Evolutionary conservation across 2,329 filamentous ascomycete species (phyloP), one percentile per base, ranked within the genome.

Genomic region (Diplodia scrobiculata): DNA sequence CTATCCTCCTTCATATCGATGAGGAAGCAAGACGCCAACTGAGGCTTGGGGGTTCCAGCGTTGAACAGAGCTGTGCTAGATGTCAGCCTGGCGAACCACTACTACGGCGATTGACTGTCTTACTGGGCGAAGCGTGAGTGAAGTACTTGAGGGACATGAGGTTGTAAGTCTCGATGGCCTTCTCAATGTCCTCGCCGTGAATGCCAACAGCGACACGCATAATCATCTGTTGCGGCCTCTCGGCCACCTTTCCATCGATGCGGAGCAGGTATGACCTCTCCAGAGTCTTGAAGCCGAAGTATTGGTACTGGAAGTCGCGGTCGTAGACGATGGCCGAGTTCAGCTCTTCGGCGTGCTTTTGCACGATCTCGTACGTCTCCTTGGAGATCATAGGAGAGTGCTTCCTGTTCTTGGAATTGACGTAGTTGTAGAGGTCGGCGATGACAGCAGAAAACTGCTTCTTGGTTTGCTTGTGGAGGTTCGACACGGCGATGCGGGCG

Each of bases 1-100:
- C 93, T 97, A 82, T 99, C 95, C 62, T 97, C 93, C 84, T 98
- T 99, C 90, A 99, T 98, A 80, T 98, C 95, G 71, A 99, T 92
- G 65, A 99, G 86, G 88, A 99, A 99, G 85, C 95, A 99, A 17
- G 95, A 99, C 2, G 95, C 96, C 73, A 99, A 84, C 81, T 99
- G 95, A 52, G 92, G 89, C 75, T 95, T 89, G 52, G 95, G 95
- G 32, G 95, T 99, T 75, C 94, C 95, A 65, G 95, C 95, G 74
- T 97, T 97, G 88, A 99, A 99, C 63, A 99, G 88, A 3, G 95
- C 99, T 62, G 27, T n/a, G 14, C 11, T 11, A 25, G 11, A 3
- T 17, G 17, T 62, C 34, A 62, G 58, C 27, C 10, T 7, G 29
- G 50, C 5, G 6, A 9, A 5, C 6, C 13, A 13, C 7, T 14